Conservation (phyloP, 2,329 filamentous ascomycete genomes). For the Colletotrichum shisoi region DNA sequence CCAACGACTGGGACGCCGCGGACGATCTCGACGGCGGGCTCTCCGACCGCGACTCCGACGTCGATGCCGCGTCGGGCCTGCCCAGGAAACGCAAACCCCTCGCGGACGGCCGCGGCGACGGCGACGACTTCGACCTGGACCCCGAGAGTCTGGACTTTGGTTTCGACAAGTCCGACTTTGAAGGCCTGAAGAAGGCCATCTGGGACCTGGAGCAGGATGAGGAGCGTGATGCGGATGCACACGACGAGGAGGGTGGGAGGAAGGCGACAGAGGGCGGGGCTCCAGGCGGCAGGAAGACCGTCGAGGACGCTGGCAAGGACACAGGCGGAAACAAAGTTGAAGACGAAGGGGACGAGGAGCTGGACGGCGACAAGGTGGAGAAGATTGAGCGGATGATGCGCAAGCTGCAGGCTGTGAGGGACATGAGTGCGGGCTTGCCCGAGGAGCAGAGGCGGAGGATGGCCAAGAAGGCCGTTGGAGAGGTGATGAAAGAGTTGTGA, state of each 20-base stretch:
- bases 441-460: slow-evolving; percentile 68
- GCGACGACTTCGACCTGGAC: slow-evolving; percentile 52
- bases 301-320: slow-evolving; percentile 36
- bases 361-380: slow-evolving; percentile 60
- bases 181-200: slow-evolving; percentile 61
- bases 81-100: slow-evolving; percentile 46
- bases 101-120: slow-evolving; percentile 43
- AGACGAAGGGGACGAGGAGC: slow-evolving; percentile 47
- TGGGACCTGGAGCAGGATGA: slow-evolving; percentile 51
- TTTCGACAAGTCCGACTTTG: slow-evolving; percentile 62
- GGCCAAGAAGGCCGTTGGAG: slow-evolving; percentile 67
- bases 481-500: slow-evolving; percentile 69
- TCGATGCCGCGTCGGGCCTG: slow-evolving; percentile 43
- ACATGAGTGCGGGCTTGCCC: slow-evolving; percentile 66
- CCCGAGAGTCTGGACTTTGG: slow-evolving; percentile 61
- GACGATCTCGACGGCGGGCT: slow-evolving; percentile 43
- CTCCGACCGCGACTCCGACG: slow-evolving; percentile 47
- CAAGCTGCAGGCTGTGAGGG: slow-evolving; percentile 68
- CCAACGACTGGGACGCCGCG: slow-evolving; percentile 67
- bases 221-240: slow-evolving; percentile 32
- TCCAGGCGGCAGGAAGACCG: slow-evolving; percentile 11
- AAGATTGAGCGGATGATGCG: slow-evolving; percentile 70
- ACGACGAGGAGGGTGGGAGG: slow-evolving; percentile 6
- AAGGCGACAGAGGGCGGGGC: slow-evolving; percentile 18
- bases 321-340: slow-evolving; percentile 41